These are phyloP conservation scores for Kwoniella pini DNA, from an alignment of 768 basidiomycete genomes.

Conservation along the genomic window DNA sequence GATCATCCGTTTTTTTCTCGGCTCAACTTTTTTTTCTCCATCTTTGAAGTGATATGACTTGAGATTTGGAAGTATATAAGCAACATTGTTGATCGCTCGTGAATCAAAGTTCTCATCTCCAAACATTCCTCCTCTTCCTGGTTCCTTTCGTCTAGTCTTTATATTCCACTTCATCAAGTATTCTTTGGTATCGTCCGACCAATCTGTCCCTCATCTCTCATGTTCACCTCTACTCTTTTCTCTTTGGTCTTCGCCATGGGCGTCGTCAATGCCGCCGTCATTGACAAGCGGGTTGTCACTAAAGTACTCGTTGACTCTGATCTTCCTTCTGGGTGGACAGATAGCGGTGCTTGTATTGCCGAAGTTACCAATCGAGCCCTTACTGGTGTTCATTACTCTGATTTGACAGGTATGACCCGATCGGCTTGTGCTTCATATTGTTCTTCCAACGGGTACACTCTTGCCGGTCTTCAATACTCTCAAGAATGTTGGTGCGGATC, in stretches of 20 bases:
- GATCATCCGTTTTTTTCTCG: background rate
- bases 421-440: conserved; percentile 52
- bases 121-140: too few relatives aligned
- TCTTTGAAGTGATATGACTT: too few relatives aligned
- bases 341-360: conserved; percentile 16
- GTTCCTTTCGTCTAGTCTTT: too few relatives aligned
- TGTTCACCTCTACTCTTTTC: background rate
- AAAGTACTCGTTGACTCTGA: background rate
- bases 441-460: conserved; percentile 41
- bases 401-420: conserved; percentile 42
- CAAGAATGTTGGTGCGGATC: conserved; percentile 58
- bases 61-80: too few relatives aligned
- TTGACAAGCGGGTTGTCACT: background rate
- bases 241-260: background rate
- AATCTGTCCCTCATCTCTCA: background rate
- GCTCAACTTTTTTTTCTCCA: too few relatives aligned
- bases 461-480: conserved; percentile 54
- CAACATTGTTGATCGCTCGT: too few relatives aligned
- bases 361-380: conserved; percentile 32
- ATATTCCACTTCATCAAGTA: too few relatives aligned
- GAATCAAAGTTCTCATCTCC: too few relatives aligned
- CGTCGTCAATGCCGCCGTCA: background rate
- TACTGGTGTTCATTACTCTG: conserved; percentile 16
- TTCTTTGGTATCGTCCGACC: too few relatives aligned
- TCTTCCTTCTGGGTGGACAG: conserved; percentile 21